Evolutionary conservation across 1,139 yeast genomes (phyloP), one percentile per base, ranked within the genome.

Genomic region (Scheffersomyces titani): DNA sequence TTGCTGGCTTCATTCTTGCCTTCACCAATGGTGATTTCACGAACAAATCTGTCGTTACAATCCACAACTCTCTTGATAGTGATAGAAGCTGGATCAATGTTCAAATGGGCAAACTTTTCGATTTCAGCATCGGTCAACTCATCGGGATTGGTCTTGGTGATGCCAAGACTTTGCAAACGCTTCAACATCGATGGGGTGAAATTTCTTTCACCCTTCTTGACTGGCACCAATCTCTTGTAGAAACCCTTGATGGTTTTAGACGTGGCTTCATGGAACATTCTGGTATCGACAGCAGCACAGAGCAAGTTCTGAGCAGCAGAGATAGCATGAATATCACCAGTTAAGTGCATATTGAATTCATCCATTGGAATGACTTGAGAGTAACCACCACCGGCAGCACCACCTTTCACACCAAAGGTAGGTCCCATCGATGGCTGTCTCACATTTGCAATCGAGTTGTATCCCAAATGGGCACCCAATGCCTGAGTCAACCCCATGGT

Each of bases 381-480:
- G 68, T 88, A 89, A 55, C 94, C 94, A 70, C 94, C 96, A 65
- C 96, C 96, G 11, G 96, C 94, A 60, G 96, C 96, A 72, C 94
- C 94, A 69, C 96, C 96, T 73, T 89, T 89, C 57, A 89, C 90
- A 72, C 96, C 96, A 67, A 89, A 89, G 9, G 94, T 89, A 55
- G 96, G 96, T 21, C 96, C 96, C 93, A 89, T 88, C 16, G 92
- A 87, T 16, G 96, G 94, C 70, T 89, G 96, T 73, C 96, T 83
- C 51, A 89, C 92, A 65, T 89, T 89, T 54, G 94, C 96, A 71
- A 89, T 82, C 18, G 91, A 82, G 58, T 89, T 87, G 62, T 80
- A 81, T 51, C 84, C 82, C 68, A 89, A 77, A 66, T 88, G 93
- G 13, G 93, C 92, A 55, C 92, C 90, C 58, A 89, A 75, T 3